These are phyloP conservation scores for Helotiales sp. DNA, from an alignment of 2,329 filamentous ascomycete species.

Conservation along the genomic window DNA sequence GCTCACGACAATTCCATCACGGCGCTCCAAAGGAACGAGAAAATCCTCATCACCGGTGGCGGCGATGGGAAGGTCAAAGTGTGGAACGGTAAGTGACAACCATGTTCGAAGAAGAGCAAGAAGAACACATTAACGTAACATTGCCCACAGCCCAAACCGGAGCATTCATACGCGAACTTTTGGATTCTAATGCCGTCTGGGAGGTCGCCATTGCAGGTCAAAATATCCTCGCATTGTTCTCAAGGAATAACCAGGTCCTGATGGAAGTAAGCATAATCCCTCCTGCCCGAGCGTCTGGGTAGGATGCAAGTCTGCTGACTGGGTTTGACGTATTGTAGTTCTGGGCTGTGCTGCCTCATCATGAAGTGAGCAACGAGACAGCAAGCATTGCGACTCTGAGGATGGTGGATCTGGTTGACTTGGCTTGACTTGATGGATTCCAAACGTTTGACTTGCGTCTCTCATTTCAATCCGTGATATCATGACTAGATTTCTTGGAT, in stretches of 20 bases:
- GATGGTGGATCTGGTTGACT: neutral
- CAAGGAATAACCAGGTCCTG: constrained; percentile 78
- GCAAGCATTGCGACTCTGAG: neutral
- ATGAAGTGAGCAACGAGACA: neutral
- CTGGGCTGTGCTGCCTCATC: constrained; percentile 4
- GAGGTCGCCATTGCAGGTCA: constrained; percentile 94
- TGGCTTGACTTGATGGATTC: neutral
- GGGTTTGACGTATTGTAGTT: constrained; percentile 3
- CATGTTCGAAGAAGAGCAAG: neutral
- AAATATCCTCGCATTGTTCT: constrained; percentile 91
- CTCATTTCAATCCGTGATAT: neutral
- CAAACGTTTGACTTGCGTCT: neutral
- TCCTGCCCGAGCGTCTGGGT: constrained; percentile 1
- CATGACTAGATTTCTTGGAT: neutral
- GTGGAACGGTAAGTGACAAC: neutral
- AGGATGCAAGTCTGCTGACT: neutral
- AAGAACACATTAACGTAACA: neutral
- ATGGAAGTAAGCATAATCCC: constrained; percentile 77
- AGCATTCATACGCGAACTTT: constrained; percentile 85
- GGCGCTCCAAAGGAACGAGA: constrained; percentile 76
- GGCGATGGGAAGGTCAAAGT: constrained; percentile 95
- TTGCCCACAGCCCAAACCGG: constrained; percentile 47
- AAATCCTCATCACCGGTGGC: constrained; percentile 59
- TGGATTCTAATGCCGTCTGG: constrained; percentile 94
- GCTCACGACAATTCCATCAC: constrained; percentile 97